phyloP scores from a whole-genome alignment of 2,329 filamentous ascomycete species.

The Colletotrichum musae region DNA sequence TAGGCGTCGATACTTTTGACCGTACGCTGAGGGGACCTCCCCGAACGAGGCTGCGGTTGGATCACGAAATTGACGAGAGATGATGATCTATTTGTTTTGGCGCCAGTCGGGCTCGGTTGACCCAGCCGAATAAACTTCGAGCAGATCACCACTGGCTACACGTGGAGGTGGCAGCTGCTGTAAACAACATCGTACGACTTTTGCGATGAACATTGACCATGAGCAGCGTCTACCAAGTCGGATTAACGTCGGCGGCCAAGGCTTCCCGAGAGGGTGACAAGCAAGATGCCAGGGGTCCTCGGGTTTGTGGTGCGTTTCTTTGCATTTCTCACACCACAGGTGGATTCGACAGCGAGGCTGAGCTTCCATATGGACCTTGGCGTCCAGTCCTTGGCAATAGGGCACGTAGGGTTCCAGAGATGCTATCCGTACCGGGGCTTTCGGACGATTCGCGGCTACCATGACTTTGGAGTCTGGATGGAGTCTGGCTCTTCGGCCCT shows the following conservation, averaged over 20 bases:
- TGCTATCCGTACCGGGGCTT: slow-evolving; percentile 10
- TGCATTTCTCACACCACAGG: slow-evolving; percentile 18
- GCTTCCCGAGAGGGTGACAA: slow-evolving; percentile 27
- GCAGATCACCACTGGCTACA: slow-evolving; percentile 34
- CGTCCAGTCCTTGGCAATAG: slow-evolving; percentile 16
- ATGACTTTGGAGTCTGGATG: not conserved
- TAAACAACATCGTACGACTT: slow-evolving; percentile 42
- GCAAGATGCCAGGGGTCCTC: slow-evolving; percentile 9
- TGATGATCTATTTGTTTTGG: slow-evolving; percentile 23
- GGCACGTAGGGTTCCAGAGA: slow-evolving; percentile 6
- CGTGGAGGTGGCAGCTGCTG: slow-evolving; percentile 29
- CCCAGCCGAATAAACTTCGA: slow-evolving; percentile 33
- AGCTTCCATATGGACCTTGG: slow-evolving; percentile 28
- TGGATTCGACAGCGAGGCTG: slow-evolving; percentile 33
- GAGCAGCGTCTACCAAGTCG: slow-evolving; percentile 12
- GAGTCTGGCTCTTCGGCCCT: slow-evolving; percentile 18
- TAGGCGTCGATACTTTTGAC: slow-evolving; percentile 4
- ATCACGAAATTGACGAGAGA: slow-evolving; percentile 22
- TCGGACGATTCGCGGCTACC: slow-evolving; percentile 6
- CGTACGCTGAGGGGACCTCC: slow-evolving; percentile 9
- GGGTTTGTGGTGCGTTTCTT: slow-evolving; percentile 15
- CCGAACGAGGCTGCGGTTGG: slow-evolving; percentile 25
- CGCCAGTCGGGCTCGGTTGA: slow-evolving; percentile 25
- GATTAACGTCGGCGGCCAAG: slow-evolving; percentile 9
- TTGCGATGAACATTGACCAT: slow-evolving; percentile 38